These are phyloP conservation scores for Quercus wislizeni DNA, from an alignment of 306 rosid genomes.

Conservation along the genomic window DNA sequence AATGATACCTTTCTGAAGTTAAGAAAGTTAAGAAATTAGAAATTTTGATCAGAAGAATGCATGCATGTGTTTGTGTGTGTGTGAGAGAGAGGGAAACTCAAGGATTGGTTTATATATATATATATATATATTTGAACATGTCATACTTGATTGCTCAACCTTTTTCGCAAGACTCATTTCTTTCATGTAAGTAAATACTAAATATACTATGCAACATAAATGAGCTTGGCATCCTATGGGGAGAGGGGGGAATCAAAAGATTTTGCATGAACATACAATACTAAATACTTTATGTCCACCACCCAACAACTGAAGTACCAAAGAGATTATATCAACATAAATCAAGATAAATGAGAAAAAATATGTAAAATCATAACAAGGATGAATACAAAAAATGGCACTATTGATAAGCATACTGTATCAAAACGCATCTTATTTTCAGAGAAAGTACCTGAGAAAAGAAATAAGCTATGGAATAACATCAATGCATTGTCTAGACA, in stretches of 20 bases:
- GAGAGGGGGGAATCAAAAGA: background rate
- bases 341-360: no score
- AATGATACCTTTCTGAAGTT: slow-evolving; percentile 45
- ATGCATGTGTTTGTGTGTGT: background rate
- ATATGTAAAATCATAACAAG: background rate
- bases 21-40: slow-evolving; percentile 26
- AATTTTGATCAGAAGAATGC: background rate
- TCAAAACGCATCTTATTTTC: background rate
- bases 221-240: background rate
- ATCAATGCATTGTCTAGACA: background rate
- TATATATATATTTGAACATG: background rate
- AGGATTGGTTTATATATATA: background rate
- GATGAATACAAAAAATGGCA: background rate
- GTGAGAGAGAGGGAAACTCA: background rate
- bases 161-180: background rate
- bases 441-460: background rate
- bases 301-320: background rate
- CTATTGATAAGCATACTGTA: background rate
- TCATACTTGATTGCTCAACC: background rate
- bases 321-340: no score
- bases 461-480: background rate
- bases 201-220: background rate
- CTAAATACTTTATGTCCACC: background rate
- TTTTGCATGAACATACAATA: background rate
- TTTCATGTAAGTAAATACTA: background rate